These are phyloP conservation scores for Colletotrichum sp. DNA, from an alignment of 2,329 filamentous ascomycete species.

Conservation along the genomic window DNA sequence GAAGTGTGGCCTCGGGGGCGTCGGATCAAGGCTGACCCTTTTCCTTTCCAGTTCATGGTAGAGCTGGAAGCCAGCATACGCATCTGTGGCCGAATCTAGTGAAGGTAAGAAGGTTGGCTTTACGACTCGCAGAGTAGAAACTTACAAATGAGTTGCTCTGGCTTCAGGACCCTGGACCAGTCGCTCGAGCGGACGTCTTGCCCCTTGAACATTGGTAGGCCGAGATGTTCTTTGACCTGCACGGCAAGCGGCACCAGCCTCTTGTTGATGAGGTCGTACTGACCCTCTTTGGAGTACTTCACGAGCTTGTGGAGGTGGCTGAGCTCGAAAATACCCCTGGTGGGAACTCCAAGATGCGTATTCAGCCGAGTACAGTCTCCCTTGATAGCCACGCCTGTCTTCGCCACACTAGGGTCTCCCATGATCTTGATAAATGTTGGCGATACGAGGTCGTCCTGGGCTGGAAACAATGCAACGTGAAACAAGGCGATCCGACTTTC, in stretches of 20 bases:
- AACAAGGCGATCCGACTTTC: conserved; percentile 80
- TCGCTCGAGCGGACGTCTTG: conserved; percentile 71
- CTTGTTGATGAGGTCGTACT: conserved; percentile 67
- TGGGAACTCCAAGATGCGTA: conserved; percentile 68
- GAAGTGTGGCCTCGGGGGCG: conserved; percentile 72
- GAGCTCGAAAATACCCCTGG: conserved; percentile 76
- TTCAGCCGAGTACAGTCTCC: conserved; percentile 73
- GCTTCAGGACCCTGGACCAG: conserved; percentile 70
- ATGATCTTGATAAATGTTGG: conserved; percentile 75
- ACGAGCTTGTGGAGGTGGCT: conserved; percentile 83
- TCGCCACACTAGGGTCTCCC: conserved; percentile 71
- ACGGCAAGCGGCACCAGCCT: conserved; percentile 67
- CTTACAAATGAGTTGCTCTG: conserved; percentile 74
- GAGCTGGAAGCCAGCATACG: conserved; percentile 79
- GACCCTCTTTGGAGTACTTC: conserved; percentile 61
- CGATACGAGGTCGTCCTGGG: conserved; percentile 64
- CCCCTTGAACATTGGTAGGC: conserved; percentile 78
- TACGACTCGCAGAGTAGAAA: not conserved
- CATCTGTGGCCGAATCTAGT: conserved; percentile 79
- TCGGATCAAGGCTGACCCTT: conserved; percentile 68
- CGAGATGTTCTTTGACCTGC: conserved; percentile 74
- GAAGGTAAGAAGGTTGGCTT: conserved; percentile 20
- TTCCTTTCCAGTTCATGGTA: conserved; percentile 74
- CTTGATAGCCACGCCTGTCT: conserved; percentile 78
- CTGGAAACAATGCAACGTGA: conserved; percentile 72